Base-by-base conservation (phyloP, 2,329 filamentous ascomycete species). In the Penicillium psychrosexuale region DNA sequence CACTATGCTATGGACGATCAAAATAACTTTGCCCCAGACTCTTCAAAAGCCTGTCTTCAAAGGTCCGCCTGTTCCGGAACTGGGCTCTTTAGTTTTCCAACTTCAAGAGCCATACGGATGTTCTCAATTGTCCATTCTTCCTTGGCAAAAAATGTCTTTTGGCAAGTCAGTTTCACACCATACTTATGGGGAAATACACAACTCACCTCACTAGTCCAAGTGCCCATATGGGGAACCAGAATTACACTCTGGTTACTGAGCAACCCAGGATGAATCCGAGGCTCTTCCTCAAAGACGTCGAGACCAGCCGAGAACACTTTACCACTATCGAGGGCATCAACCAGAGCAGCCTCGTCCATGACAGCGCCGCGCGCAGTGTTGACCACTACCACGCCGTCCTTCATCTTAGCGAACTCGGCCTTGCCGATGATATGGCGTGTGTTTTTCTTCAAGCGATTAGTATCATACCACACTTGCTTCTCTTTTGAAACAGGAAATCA, bases 191-290 rank as follows among this genome's bases (percentile, higher is more conserved):
- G 9, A 34, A 22, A 1, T 22, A 24, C 1, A 4, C 15, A 37
- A 67, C 68, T 61, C 57, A 75, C 73, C 77, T 88, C 90, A 28
- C 85, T 76, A 0, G 89, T 93, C 80, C 83, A 91, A 0, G 91
- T 95, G 0, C 90, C 90, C 88, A 95, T 89, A 72, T 95, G 91
- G 48, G 91, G 91, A 34, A 95, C 75, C 28, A 96, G 78, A 64
- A 93, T 78, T 22, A 90, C 89, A 62, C 84, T 82, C 2, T 84
- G 83, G 67, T 93, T 92, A 15, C 77, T 75, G 13, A 92, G 63
- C 39, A 95, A 77, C 1, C 87, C 88, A 0, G 85, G 85, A 66
- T 94, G 89, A 28, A 95, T 77, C 55, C 83, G 79, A 0, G 91
- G 91, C 72, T 95, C 90, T 36, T 91, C 79, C 69, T 95, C 90